These are phyloP conservation scores for Pulveroboletus sp. DNA, from an alignment of 768 basidiomycete species.

Conservation along the genomic window DNA sequence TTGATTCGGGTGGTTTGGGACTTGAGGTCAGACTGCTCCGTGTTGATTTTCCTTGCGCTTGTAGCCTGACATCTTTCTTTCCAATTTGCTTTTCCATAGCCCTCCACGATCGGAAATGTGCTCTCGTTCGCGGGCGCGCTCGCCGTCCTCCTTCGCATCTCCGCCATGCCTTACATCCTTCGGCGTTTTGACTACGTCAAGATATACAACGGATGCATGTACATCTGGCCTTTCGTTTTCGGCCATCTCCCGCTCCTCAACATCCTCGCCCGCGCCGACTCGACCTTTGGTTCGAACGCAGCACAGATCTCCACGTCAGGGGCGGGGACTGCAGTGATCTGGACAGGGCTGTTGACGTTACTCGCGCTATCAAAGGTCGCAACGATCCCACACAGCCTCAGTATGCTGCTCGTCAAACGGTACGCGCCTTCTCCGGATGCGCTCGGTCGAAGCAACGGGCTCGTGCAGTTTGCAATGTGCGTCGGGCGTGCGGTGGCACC, in stretches of 20 bases:
- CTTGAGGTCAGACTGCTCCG: slow-evolving; percentile 39
- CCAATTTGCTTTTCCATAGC: slow-evolving; percentile 30
- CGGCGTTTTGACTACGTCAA: slow-evolving; percentile 7
- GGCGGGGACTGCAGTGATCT: slow-evolving; percentile 29
- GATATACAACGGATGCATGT: slow-evolving; percentile 3
- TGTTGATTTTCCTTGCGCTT: not conserved
- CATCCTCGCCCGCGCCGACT: too few species aligned
- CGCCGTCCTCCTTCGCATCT: slow-evolving; percentile 45
- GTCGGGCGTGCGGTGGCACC: slow-evolving; percentile 50
- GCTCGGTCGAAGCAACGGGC: slow-evolving; percentile 58
- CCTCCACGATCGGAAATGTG: slow-evolving; percentile 52
- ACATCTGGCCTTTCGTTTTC: slow-evolving; percentile 7
- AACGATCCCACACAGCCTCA: slow-evolving; percentile 37
- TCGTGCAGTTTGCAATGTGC: slow-evolving; percentile 56
- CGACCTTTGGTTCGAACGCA: too few species aligned
- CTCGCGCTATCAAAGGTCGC: slow-evolving; percentile 35
- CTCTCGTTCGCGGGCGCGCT: slow-evolving; percentile 51
- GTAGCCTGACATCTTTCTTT: too few species aligned
- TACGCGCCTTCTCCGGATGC: slow-evolving; percentile 38
- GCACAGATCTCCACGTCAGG: too few species aligned
- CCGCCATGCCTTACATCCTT: slow-evolving; percentile 39
- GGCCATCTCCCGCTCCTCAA: not conserved
- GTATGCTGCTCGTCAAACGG: slow-evolving; percentile 55
- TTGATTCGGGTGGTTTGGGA: slow-evolving; percentile 49
- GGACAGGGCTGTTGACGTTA: slow-evolving; percentile 44